phyloP scores from a whole-genome alignment of 495 filamentous ascomycete species.

The Talaromyces ruber region DNA sequence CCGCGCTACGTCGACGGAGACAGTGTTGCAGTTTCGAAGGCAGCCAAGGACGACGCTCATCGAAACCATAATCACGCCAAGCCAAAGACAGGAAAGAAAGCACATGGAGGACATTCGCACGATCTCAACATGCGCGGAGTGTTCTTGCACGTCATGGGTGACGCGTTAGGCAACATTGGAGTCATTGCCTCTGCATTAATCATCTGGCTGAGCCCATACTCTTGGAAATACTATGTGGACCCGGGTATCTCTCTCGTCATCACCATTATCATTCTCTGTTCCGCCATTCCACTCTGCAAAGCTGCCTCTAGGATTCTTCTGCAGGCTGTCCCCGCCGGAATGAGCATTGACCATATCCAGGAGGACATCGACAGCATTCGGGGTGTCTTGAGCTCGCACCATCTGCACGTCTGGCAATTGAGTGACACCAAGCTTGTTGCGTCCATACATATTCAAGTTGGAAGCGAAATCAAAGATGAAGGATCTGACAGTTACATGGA shows the following conservation, averaged over 20 bases:
- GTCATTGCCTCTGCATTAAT: slow-evolving; percentile 89
- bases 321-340: slow-evolving; percentile 81
- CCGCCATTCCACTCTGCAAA: slow-evolving; percentile 85
- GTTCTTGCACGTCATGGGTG: slow-evolving; percentile 91
- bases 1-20: slow-evolving; percentile 30
- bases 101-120: slow-evolving; percentile 65
- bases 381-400: slow-evolving; percentile 82
- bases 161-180: slow-evolving; percentile 93
- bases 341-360: slow-evolving; percentile 84
- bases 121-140: slow-evolving; percentile 98
- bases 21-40: slow-evolving; percentile 8
- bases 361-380: slow-evolving; percentile 78
- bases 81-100: slow-evolving; percentile 53
- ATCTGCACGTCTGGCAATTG: slow-evolving; percentile 96
- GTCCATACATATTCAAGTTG: slow-evolving; percentile 83
- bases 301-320: slow-evolving; percentile 90
- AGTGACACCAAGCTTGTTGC: slow-evolving; percentile 89
- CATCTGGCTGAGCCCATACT: slow-evolving; percentile 76
- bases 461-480: slow-evolving; percentile 61
- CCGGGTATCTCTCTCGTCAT: slow-evolving; percentile 93
- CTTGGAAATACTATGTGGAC: slow-evolving; percentile 72
- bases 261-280: slow-evolving; percentile 85
- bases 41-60: slow-evolving; percentile 26
- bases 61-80: slow-evolving; percentile 70
- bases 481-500: slow-evolving; percentile 80